These are phyloP conservation scores for Geotrichum fermentans DNA, from an alignment of 1,139 yeast species.

Conservation along the genomic window DNA sequence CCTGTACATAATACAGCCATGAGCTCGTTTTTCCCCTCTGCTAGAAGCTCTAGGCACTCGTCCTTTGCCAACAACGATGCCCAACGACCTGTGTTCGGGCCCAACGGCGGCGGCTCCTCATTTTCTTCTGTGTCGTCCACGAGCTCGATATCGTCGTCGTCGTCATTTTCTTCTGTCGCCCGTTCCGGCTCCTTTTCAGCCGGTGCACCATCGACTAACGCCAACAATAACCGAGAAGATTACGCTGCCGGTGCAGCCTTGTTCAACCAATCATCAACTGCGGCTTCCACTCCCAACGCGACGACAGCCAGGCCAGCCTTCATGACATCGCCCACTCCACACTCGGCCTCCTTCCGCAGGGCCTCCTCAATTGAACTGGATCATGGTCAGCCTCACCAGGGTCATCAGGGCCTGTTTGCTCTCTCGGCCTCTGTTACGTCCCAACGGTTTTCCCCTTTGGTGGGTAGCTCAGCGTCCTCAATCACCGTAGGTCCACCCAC, in stretches of 20 bases:
- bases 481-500: slow-evolving; percentile 1
- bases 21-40: background rate
- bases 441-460: slow-evolving; percentile 12
- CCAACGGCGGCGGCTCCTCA: background rate
- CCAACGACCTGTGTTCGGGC: slow-evolving; percentile 7
- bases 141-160: background rate
- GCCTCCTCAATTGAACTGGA: slow-evolving; percentile 5
- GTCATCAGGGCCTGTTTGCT: background rate
- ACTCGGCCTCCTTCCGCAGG: slow-evolving; percentile 6
- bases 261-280: slow-evolving; percentile 3
- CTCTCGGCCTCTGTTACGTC: slow-evolving; percentile 3
- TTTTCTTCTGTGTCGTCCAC: slow-evolving; percentile 6
- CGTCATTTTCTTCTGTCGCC: slow-evolving; percentile 6
- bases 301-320: background rate
- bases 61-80: slow-evolving; percentile 5
- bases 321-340: slow-evolving; percentile 12
- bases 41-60: slow-evolving; percentile 4
- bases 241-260: slow-evolving; percentile 1
- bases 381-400: background rate
- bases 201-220: background rate
- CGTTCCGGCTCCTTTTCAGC: slow-evolving; percentile 7
- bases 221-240: background rate
- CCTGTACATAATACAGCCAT: background rate
- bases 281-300: slow-evolving; percentile 3
- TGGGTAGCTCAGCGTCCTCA: background rate